Percentiles rank a stretch among this genome's conserved stretches.
phyloP scores from a whole-genome alignment of 1,284 basidiomycete genomes.

The Tilletia caries region DNA sequence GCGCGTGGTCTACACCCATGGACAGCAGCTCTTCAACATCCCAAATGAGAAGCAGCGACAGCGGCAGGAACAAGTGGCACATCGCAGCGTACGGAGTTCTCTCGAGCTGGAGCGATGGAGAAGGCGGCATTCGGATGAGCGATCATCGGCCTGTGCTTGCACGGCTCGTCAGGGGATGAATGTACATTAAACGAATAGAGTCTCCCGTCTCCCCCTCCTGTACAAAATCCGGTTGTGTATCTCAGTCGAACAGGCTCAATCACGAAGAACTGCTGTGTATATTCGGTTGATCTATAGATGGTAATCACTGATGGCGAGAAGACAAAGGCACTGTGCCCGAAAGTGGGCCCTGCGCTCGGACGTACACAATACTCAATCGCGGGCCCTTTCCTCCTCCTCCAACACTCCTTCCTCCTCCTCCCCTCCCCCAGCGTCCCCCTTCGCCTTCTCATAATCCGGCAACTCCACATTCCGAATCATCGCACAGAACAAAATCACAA shows the following conservation, averaged over 20 bases:
- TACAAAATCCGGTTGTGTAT: too few relatives aligned
- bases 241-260: too few relatives aligned
- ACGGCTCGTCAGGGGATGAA: constrained; percentile 15
- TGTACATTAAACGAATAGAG: too few relatives aligned
- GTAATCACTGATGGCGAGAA: too few relatives aligned
- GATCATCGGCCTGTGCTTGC: constrained; percentile 35
- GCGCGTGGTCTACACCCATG: background rate
- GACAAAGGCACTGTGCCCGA: too few relatives aligned
- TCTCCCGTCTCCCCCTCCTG: too few relatives aligned
- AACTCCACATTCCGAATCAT: background rate
- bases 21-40: too few relatives aligned
- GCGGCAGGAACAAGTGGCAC: constrained; percentile 20
- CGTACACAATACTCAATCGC: too few relatives aligned
- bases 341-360: too few relatives aligned
- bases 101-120: constrained; percentile 36
- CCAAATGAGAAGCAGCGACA: background rate
- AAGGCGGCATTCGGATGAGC: constrained; percentile 33
- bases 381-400: background rate
- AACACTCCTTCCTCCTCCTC: background rate
- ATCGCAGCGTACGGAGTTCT: constrained; percentile 29
- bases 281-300: too few relatives aligned
- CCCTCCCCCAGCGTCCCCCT: background rate
- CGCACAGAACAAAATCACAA: background rate
- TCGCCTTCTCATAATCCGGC: background rate
- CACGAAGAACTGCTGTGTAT: too few relatives aligned